A percentile compares a stretch with the other conserved stretches of the same genome.
Conservation (phyloP, 2,329 filamentous ascomycete genomes). For the Talaromyces rugulosus region DNA sequence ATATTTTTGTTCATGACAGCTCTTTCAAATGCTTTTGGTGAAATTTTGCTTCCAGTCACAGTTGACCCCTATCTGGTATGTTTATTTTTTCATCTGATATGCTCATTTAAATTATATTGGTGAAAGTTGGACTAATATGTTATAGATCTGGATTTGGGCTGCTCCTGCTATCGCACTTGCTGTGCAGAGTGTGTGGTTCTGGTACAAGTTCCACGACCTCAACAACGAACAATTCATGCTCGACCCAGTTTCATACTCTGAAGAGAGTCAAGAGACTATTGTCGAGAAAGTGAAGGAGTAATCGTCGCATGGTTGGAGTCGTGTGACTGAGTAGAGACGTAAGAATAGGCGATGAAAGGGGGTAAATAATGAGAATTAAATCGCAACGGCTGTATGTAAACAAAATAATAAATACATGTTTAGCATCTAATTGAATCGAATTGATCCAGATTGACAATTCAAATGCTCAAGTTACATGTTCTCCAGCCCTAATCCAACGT, state of each 20-base stretch:
- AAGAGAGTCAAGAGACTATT: not conserved
- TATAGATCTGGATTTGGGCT: conserved; percentile 32
- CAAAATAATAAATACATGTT: not conserved
- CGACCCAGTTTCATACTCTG: not conserved
- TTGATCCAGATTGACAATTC: not conserved
- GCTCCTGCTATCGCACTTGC: conserved; percentile 48
- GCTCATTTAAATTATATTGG: not conserved
- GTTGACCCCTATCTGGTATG: conserved; percentile 41
- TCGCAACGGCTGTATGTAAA: not conserved
- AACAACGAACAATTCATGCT: conserved; percentile 48
- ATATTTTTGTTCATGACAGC: conserved; percentile 54
- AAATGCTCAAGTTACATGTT: not conserved
- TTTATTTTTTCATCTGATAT: conserved; percentile 30
- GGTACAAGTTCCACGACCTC: conserved; percentile 43
- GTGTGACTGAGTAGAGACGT: not conserved
- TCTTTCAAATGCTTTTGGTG: conserved; percentile 46
- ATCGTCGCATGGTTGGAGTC: not conserved
- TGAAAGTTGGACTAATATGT: not conserved
- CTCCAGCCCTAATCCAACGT: not conserved
- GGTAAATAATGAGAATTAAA: not conserved
- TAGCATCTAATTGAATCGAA: not conserved
- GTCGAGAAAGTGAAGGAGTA: not conserved
- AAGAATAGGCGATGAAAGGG: not conserved
- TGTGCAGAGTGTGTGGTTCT: conserved; percentile 47
- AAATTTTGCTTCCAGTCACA: conserved; percentile 42